phyloP scores from a whole-genome alignment of 192 early-diverging fungal species.

The Mortierella antarctica region DNA sequence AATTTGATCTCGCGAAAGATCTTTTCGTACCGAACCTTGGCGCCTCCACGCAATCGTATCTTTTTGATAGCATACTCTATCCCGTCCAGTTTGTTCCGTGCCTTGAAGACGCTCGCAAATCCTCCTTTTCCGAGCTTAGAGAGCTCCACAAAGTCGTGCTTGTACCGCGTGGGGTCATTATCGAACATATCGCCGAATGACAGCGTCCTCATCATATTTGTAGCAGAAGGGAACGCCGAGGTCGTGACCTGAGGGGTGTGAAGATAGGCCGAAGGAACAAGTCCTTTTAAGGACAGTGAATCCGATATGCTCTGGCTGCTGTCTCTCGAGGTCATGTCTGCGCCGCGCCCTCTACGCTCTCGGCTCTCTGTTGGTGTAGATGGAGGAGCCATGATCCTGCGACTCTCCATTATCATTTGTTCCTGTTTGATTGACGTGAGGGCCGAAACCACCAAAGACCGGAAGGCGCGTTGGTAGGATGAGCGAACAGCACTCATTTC shows the following conservation, averaged over 20 bases:
- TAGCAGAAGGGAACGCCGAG: conserved; percentile 4
- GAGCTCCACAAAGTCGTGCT: conserved; percentile 86
- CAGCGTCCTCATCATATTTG: conserved; percentile 37
- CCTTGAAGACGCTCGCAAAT: conserved; percentile 88
- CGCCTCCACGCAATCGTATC: conserved; percentile 69
- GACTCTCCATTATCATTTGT: conserved; percentile 52
- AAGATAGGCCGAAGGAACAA: conserved; percentile 17
- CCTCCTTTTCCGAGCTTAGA: conserved; percentile 88
- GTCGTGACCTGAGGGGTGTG: conserved; percentile 4
- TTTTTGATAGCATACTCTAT: conserved; percentile 94
- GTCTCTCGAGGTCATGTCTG: conserved; percentile 13
- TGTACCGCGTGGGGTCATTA: conserved; percentile 74
- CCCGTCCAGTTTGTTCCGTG: conserved; percentile 89
- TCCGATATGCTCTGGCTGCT: conserved; percentile 14
- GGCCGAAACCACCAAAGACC: conserved; percentile 83
- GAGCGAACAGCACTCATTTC: conserved; percentile 86
- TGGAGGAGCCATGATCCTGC: conserved; percentile 59
- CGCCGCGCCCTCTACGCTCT: conserved; percentile 4
- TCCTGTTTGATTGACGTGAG: conserved; percentile 73
- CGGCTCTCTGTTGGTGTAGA: conserved; percentile 34
- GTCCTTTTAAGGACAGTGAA: conserved; percentile 14
- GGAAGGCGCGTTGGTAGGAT: conserved; percentile 89
- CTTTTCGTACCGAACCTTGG: conserved; percentile 67
- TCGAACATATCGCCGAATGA: conserved; percentile 67
- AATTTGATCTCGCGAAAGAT: conserved; percentile 94